Evolutionary conservation across 768 basidiomycete species (phyloP).

Genomic region (Trametes cinnabarina): DNA sequence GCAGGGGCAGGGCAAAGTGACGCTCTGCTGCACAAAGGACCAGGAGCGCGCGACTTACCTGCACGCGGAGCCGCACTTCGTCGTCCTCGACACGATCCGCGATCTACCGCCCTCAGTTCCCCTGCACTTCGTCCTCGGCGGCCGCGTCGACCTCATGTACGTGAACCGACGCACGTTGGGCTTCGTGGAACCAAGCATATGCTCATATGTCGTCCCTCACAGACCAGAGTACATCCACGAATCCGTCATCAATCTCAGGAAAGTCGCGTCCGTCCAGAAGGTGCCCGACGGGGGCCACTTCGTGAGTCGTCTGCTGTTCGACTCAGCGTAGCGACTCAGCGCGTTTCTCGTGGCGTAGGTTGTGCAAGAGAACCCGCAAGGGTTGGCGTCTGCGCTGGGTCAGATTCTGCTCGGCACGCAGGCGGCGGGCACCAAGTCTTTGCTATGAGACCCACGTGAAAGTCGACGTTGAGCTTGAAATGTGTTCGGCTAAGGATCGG

Average conservation of each 20-base stretch:
- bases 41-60: slow-evolving; percentile 6
- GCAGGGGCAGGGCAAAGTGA: not conserved
- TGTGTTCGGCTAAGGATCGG: no score
- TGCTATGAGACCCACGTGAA: no score
- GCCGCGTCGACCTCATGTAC: slow-evolving; percentile 11
- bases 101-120: slow-evolving; percentile 1
- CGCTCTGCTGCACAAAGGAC: slow-evolving; percentile 8
- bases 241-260: not conserved
- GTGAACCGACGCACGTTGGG: not conserved
- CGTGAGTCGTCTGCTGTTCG: not conserved
- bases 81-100: slow-evolving; percentile 9
- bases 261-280: not conserved
- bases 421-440: no score
- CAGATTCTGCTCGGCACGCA: no score
- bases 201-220: no score
- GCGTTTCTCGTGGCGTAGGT: not conserved
- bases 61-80: slow-evolving; percentile 9
- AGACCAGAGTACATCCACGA: not conserved
- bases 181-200: no score
- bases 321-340: not conserved
- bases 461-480: no score
- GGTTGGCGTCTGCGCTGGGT: not conserved
- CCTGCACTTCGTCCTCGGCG: slow-evolving; percentile 10
- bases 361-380: slow-evolving; percentile 10
- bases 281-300: slow-evolving; percentile 7